These are phyloP conservation scores for Leptographium lundbergii DNA, from an alignment of 2,329 filamentous ascomycete species.

Conservation along the genomic window DNA sequence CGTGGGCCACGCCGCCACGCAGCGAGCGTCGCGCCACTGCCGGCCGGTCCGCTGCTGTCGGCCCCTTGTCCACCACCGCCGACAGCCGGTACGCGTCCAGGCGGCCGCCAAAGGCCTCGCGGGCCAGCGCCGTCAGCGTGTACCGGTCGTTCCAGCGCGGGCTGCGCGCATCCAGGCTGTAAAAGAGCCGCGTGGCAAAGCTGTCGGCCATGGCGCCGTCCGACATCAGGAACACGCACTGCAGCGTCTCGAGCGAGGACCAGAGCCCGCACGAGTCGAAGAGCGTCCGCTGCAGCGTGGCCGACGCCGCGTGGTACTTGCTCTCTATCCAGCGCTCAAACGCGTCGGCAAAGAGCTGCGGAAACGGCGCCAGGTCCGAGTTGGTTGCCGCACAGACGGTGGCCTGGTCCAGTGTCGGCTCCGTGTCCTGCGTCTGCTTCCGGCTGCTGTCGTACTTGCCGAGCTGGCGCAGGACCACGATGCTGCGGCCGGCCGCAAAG, in stretches of 20 bases:
- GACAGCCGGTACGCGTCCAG: constrained; percentile 23
- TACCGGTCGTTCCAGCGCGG: constrained; percentile 69
- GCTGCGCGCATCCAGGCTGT: constrained; percentile 52
- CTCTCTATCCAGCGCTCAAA: constrained; percentile 68
- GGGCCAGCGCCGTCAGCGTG: constrained; percentile 63
- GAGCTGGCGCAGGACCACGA: constrained; percentile 68
- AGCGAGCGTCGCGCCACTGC: constrained; percentile 44
- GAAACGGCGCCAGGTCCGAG: constrained; percentile 49
- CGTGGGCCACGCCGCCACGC: constrained; percentile 42
- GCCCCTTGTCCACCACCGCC: not conserved
- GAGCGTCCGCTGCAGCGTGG: constrained; percentile 51
- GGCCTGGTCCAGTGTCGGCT: constrained; percentile 42
- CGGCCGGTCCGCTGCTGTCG: constrained; percentile 11
- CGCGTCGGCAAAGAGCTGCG: constrained; percentile 57
- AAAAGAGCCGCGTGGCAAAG: constrained; percentile 60
- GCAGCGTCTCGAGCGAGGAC: constrained; percentile 51
- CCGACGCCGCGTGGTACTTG: constrained; percentile 59
- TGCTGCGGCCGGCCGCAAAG: constrained; percentile 79
- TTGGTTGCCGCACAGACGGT: constrained; percentile 34
- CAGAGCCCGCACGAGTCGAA: constrained; percentile 57
- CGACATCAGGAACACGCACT: constrained; percentile 62
- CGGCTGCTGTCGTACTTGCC: constrained; percentile 33
- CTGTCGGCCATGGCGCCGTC: constrained; percentile 56
- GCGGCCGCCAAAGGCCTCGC: constrained; percentile 51
- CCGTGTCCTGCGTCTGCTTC: too few relatives aligned